Base-by-base conservation (phyloP, 805 yeast genomes). In the Kodamaea nitidulidarum region DNA sequence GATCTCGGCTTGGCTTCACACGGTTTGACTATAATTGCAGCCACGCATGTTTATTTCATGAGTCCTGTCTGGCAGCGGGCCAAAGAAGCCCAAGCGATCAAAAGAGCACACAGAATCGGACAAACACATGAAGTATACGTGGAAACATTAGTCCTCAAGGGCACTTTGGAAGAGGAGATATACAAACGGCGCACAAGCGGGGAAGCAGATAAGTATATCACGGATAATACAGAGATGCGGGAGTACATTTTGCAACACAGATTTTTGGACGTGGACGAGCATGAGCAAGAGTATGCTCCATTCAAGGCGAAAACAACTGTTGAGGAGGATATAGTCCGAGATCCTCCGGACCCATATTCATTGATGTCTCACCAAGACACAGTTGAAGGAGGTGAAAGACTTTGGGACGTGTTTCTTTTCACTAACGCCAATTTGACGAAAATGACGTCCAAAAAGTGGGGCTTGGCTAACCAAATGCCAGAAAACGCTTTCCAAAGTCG, bases 101-200 rank as follows among this genome's bases (percentile, higher is more conserved):
- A 83, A 47, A 73, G 90, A 62, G 83, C 88, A 0, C 90, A 82
- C 58, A 71, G 88, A 57, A 82, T 82, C 54, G 88, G 90, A 0
- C 88, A 82, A 47, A 63, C 67, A 0, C 60, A 67, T n/a, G 76
- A 76, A 15, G 88, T 82, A 0, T 60, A 56, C 52, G 88, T 82
- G n/a, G 88, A 82, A 50, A 82, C 88, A 0, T 58, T 82, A 41
- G 74, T 82, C 2, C 54, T 82, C 48, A 62, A 70, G 37, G 80
- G 75, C 4, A 82, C 88, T 0, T 63, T 82, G 34, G 88, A 82
- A 47, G 84, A 81, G 54, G 83, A 79, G 47, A 79, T 82, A 68
- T 80, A 78, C 55, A 70, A 61, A 30, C 55, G 58, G 39, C 48
- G 77, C 35, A 38, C 52, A 15, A 15, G 39, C 1, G 42, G 37